Conservation (phyloP, 225 moss, liverwort and hornwort species). For the Asterella californica region DNA sequence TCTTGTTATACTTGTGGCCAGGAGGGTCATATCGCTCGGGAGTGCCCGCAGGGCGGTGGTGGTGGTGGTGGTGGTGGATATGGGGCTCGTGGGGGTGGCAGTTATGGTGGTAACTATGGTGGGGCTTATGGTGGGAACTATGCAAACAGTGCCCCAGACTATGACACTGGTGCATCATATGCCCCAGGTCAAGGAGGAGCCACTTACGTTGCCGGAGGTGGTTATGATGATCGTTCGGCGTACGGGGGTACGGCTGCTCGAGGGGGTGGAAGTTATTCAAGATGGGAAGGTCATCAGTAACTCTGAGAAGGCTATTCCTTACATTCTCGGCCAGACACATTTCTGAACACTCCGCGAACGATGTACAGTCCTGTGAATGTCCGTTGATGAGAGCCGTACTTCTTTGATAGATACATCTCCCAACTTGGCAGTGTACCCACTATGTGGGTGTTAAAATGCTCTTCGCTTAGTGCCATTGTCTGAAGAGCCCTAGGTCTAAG, state of each 20-base stretch:
- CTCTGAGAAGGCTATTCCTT: constrained; percentile 7
- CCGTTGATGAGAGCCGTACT: constrained; percentile 15
- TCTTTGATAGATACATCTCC: constrained; percentile 17
- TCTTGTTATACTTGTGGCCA: constrained; percentile 79
- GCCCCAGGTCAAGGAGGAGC: constrained; percentile 60
- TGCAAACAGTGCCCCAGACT: constrained; percentile 44
- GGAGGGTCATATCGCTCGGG: constrained; percentile 85
- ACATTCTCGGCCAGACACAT: constrained; percentile 13
- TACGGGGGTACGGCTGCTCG: constrained; percentile 22
- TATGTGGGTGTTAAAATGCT: constrained; percentile 21
- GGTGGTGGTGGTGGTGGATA: constrained; percentile 52
- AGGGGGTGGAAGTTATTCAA: constrained; percentile 12
- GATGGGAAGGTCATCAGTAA: constrained; percentile 22
- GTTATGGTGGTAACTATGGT: constrained; percentile 49
- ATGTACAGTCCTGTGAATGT: constrained; percentile 29
- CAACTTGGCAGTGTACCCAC: constrained; percentile 22
- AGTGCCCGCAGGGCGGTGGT: constrained; percentile 69
- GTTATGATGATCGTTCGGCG: constrained; percentile 53
- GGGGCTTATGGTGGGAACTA: constrained; percentile 39
- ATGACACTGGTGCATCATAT: constrained; percentile 57
- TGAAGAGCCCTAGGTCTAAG: constrained; percentile 21
- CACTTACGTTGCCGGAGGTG: constrained; percentile 56
- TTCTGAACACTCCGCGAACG: constrained; percentile 20
- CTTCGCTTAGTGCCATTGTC: constrained; percentile 19
- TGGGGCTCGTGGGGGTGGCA: constrained; percentile 41